Percentiles rank a stretch among this genome's conserved stretches.
phyloP scores from a whole-genome alignment of 208 protist genomes.

The Leishmania lainsoni region DNA sequence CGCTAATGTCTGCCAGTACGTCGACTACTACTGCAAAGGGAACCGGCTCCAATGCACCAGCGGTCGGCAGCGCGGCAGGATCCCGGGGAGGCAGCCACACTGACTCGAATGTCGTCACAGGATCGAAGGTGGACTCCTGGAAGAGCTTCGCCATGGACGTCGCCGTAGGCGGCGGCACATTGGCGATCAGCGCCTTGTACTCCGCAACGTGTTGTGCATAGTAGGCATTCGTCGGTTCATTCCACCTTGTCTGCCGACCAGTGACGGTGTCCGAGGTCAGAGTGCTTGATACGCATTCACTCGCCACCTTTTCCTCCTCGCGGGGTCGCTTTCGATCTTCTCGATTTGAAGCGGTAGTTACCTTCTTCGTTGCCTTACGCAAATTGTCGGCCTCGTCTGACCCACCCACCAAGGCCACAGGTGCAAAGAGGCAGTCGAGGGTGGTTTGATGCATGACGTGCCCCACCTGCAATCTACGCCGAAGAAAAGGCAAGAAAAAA shows the following conservation, averaged over 20 bases:
- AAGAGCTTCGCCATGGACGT: constrained; percentile 86
- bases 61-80: not conserved
- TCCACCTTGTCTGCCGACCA: constrained; percentile 10
- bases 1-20: constrained; percentile 84
- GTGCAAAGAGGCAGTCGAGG: constrained; percentile 27
- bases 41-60: constrained; percentile 30
- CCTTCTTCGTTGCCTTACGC: not conserved
- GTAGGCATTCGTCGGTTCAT: constrained; percentile 23
- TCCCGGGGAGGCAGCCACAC: constrained; percentile 49
- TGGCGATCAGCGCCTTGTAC: constrained; percentile 25
- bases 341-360: not conserved
- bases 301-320: constrained; percentile 10
- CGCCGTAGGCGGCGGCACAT: constrained; percentile 36
- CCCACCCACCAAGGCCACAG: constrained; percentile 10
- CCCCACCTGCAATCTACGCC: not conserved
- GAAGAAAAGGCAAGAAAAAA: not conserved
- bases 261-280: not conserved
- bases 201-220: constrained; percentile 30
- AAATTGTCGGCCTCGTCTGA: not conserved
- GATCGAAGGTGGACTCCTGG: constrained; percentile 49
- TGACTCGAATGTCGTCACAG: constrained; percentile 22
- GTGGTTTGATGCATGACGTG: constrained; percentile 25
- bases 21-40: constrained; percentile 83
- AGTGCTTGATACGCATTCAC: not conserved
- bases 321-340: constrained; percentile 22